Conservation (phyloP, 371 early-diverging fungal species). For the Rhizomucor pusillus region DNA sequence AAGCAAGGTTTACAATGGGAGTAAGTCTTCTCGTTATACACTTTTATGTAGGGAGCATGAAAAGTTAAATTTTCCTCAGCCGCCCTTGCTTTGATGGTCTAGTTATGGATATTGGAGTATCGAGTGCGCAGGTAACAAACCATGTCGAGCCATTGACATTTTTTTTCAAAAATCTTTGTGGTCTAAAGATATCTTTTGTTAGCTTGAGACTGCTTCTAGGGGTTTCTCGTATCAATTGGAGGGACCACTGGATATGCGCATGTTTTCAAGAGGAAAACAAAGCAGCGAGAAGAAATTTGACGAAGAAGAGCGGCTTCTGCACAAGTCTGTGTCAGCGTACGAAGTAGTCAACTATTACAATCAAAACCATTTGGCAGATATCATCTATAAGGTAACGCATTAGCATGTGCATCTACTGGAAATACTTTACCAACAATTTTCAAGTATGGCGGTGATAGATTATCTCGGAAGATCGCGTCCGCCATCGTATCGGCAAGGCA, state of each 20-base stretch:
- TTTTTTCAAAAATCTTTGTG: background rate
- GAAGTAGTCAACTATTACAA: conserved; percentile 54
- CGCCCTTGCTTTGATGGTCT: conserved; percentile 62
- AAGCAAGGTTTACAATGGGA: conserved; percentile 7
- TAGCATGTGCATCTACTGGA: background rate
- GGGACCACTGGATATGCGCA: conserved; percentile 71
- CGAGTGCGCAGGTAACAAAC: conserved; percentile 49
- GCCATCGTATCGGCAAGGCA: conserved; percentile 60
- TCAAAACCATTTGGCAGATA: conserved; percentile 57
- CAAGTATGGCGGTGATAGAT: conserved; percentile 58
- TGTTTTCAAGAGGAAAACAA: conserved; percentile 50
- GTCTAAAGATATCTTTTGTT: conserved; percentile 5
- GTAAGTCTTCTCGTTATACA: background rate
- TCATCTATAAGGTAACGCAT: conserved; percentile 51
- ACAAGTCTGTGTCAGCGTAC: conserved; percentile 50
- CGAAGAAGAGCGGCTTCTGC: conserved; percentile 22
- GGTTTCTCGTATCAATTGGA: conserved; percentile 71
- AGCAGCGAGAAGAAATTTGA: background rate
- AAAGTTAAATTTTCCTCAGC: conserved; percentile 15
- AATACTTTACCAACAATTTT: background rate
- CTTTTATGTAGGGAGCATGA: too few relatives aligned
- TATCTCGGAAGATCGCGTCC: conserved; percentile 58
- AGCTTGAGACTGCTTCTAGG: conserved; percentile 58
- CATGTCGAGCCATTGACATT: background rate
- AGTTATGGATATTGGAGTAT: conserved; percentile 75